Evolutionary conservation across 768 basidiomycete genomes (phyloP), one percentile per base, ranked within the genome.

Genomic region (Pleurotus salmoneostramineus): DNA sequence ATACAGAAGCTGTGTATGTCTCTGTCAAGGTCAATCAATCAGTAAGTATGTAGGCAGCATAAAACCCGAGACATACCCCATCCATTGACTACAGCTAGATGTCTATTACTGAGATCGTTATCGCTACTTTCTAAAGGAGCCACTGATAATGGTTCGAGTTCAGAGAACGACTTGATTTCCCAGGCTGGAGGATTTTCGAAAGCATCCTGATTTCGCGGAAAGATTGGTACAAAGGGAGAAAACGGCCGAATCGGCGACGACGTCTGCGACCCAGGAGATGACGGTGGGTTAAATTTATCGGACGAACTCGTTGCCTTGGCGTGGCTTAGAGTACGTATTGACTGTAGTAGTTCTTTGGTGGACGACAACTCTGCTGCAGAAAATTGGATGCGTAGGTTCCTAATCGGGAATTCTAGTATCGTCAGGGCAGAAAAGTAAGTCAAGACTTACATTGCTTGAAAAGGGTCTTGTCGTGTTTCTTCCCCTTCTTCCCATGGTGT

Each of bases 41-140:
- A 6, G 33, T 49, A 34, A 49, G 31, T 32, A 49, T 17, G 21
- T 15, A 32, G 27, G 27, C 27, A 36, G 21, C 52, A 14, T 47
- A 14, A 12, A 59, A 52, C 36, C 60, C 48, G 50, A 32, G 44
- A 77, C 80, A 45, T 64, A 89, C 89, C 67, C 85, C 87, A 87
- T 32, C 87, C 88, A 67, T 83, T 77, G 0, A 88, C 79, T 35
- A 88, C 63, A 6, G 77, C 70, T 75, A 90, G 79, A 65, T 83
- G 81, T 50, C 77, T 75, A 35, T 64, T 65, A n/a, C 76, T 70
- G 5, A 82, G 59, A 49, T 83, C 78, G 3, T 68, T 69, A 21
- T 80, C 78, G 36, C 75, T 70, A 49, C 78, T 72, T 43, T 75
- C 70, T 47, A 68, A 63, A 46, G 71, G 58, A 46, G 67, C 61